Percentiles rank a stretch among this genome's conserved stretches.
These are phyloP conservation scores for Phytomonas serpens DNA, from an alignment of 208 protist genomes.

Conservation along the genomic window DNA sequence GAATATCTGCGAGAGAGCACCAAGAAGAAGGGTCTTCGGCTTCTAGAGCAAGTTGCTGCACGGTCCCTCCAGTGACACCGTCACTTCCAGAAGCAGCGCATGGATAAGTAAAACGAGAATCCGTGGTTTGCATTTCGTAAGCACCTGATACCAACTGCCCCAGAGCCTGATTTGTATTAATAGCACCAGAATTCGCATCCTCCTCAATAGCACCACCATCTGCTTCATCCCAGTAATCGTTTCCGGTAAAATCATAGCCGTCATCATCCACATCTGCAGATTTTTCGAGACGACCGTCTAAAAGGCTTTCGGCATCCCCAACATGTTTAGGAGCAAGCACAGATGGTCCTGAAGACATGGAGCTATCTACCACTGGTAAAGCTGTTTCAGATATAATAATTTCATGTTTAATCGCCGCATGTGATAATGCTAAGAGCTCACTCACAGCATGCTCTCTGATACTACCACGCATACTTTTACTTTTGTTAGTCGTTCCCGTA, in stretches of 20 bases:
- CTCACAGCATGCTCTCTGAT: not conserved
- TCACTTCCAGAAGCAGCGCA: not conserved
- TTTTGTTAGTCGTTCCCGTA: not conserved
- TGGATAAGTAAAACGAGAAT: conserved; percentile 27
- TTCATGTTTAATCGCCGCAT: not conserved
- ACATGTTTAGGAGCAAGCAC: not conserved
- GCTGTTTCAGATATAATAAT: not conserved
- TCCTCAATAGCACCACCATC: conserved; percentile 16
- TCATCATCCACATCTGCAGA: not conserved
- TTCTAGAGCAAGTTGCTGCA: conserved; percentile 62
- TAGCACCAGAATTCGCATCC: not conserved
- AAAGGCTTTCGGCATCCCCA: not conserved
- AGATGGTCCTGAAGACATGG: not conserved
- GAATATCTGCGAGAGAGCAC: conserved; percentile 56
- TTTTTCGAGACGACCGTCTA: not conserved
- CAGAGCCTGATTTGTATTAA: conserved; percentile 16
- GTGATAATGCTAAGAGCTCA: not conserved
- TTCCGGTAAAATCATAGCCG: not conserved
- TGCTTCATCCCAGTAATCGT: conserved; percentile 15
- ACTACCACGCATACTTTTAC: not conserved
- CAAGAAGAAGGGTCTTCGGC: conserved; percentile 64
- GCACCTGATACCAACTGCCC: conserved; percentile 54
- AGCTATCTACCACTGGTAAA: not conserved
- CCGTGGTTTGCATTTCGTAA: conserved; percentile 55
- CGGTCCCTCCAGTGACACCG: not conserved